A percentile compares a stretch with the other conserved stretches of the same genome.
Conservation (phyloP, 2,329 filamentous ascomycete genomes). For the Byssothecium circinans region DNA sequence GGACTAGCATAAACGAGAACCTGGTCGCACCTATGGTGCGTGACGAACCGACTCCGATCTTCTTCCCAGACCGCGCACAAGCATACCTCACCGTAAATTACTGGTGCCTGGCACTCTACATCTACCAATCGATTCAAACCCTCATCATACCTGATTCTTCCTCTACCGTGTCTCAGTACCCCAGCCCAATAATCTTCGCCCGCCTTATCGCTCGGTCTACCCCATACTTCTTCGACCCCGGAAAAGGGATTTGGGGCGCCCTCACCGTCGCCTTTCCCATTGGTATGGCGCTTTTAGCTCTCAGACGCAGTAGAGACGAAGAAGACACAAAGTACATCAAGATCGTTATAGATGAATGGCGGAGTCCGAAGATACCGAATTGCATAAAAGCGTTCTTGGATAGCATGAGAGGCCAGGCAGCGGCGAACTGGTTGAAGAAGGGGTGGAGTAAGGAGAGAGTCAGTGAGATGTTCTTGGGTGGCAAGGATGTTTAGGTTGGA, state of each 20-base stretch:
- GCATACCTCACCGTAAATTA: slow-evolving; percentile 27
- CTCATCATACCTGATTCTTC: slow-evolving; percentile 9
- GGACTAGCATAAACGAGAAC: slow-evolving; percentile 15
- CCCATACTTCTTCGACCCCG: slow-evolving; percentile 26
- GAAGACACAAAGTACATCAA: slow-evolving; percentile 17
- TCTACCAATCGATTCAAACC: slow-evolving; percentile 22
- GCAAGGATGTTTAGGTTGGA: background rate
- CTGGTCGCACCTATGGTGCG: slow-evolving; percentile 16
- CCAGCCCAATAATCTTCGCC: slow-evolving; percentile 24
- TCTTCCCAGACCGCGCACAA: slow-evolving; percentile 17
- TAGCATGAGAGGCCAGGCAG: slow-evolving; percentile 14
- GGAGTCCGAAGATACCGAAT: slow-evolving; percentile 19
- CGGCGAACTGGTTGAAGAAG: background rate
- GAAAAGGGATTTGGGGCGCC: slow-evolving; percentile 23
- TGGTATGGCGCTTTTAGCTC: slow-evolving; percentile 22
- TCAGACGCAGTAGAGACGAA: slow-evolving; percentile 15
- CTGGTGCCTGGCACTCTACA: slow-evolving; percentile 25
- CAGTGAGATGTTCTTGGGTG: background rate
- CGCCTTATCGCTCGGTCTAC: slow-evolving; percentile 25
- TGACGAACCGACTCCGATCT: slow-evolving; percentile 14
- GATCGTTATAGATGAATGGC: slow-evolving; percentile 15
- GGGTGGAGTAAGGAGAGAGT: background rate
- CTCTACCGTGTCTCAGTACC: slow-evolving; percentile 11
- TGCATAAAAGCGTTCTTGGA: slow-evolving; percentile 24
- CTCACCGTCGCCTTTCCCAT: slow-evolving; percentile 24